phyloP scores from a whole-genome alignment of 2,329 filamentous ascomycete species.

The Dactylellina drechsleri region DNA sequence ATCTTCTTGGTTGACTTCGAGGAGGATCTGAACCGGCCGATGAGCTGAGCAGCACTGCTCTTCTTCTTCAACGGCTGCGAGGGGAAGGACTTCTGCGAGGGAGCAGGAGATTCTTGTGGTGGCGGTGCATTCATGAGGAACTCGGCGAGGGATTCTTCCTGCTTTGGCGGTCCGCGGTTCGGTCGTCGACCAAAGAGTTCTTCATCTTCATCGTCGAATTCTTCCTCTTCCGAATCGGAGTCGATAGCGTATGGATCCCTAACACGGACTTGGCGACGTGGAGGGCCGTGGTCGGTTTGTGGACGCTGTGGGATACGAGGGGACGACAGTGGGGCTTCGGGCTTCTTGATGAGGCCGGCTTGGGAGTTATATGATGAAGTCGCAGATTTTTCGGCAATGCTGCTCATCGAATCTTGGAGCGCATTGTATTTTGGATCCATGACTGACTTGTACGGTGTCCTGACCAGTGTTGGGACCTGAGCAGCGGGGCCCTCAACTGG shows the following conservation, averaged over 20 bases:
- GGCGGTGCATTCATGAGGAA: conserved; percentile 60
- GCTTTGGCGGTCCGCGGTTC: conserved; percentile 8
- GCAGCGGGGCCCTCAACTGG: conserved; percentile 23
- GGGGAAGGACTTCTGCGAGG: conserved; percentile 20
- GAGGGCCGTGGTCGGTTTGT: conserved; percentile 67
- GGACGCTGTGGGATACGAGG: conserved; percentile 58
- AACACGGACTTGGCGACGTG: conserved; percentile 78
- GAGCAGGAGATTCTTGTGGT: conserved; percentile 56
- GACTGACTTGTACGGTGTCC: conserved; percentile 76
- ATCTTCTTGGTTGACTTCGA: conserved; percentile 58
- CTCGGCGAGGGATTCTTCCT: conserved; percentile 58
- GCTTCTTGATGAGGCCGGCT: conserved; percentile 71
- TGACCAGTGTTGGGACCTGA: conserved; percentile 82
- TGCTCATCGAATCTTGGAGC: conserved; percentile 52
- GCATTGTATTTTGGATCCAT: conserved; percentile 55
- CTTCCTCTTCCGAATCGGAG: conserved; percentile 64
- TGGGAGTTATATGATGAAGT: conserved; percentile 77
- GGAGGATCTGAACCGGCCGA: conserved; percentile 67
- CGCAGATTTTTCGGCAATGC: conserved; percentile 48
- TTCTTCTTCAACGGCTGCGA: conserved; percentile 70
- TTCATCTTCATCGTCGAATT: conserved; percentile 59
- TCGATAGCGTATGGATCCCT: conserved; percentile 96
- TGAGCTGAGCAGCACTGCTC: conserved; percentile 71
- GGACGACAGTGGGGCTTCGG: conserved; percentile 59
- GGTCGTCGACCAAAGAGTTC: conserved; percentile 42